Percentiles rank a stretch among this genome's conserved stretches.
Evolutionary conservation across 2,329 filamentous ascomycete genomes (phyloP).

Genomic region (Amauroascus verrucosus): DNA sequence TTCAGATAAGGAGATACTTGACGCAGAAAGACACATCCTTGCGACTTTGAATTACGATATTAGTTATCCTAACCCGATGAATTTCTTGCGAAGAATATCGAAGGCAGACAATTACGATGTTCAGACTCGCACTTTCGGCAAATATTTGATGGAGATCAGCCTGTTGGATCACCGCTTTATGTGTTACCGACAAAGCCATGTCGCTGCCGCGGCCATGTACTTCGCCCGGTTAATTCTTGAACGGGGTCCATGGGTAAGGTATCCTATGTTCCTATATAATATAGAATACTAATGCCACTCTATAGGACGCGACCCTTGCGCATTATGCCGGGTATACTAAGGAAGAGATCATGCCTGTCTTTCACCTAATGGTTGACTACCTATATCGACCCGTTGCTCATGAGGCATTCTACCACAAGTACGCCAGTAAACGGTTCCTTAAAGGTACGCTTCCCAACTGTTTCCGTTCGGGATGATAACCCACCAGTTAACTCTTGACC

Average conservation of each 20-base stretch:
- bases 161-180: conserved; percentile 92
- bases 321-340: conserved; percentile 92
- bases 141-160: conserved; percentile 96
- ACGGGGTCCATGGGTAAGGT: conserved; percentile 75
- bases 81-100: conserved; percentile 95
- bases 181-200: conserved; percentile 74
- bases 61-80: conserved; percentile 99
- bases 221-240: conserved; percentile 81
- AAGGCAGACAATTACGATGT: conserved; percentile 99
- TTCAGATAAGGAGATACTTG: conserved; percentile 85
- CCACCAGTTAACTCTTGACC: conserved; percentile 20
- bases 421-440: conserved; percentile 97
- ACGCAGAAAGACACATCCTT: conserved; percentile 91
- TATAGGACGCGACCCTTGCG: conserved; percentile 67
- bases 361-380: conserved; percentile 93
- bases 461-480: background rate
- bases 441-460: conserved; percentile 58
- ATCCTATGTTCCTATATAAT: background rate
- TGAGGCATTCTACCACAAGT: conserved; percentile 99
- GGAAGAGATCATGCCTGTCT: conserved; percentile 83
- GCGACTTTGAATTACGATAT: conserved; percentile 89
- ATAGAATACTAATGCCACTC: background rate
- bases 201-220: conserved; percentile 92
- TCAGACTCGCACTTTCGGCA: conserved; percentile 89
- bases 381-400: conserved; percentile 81